These are phyloP conservation scores for Colletotrichum brevisporum DNA, from an alignment of 2,329 filamentous ascomycete genomes.

Conservation along the genomic window DNA sequence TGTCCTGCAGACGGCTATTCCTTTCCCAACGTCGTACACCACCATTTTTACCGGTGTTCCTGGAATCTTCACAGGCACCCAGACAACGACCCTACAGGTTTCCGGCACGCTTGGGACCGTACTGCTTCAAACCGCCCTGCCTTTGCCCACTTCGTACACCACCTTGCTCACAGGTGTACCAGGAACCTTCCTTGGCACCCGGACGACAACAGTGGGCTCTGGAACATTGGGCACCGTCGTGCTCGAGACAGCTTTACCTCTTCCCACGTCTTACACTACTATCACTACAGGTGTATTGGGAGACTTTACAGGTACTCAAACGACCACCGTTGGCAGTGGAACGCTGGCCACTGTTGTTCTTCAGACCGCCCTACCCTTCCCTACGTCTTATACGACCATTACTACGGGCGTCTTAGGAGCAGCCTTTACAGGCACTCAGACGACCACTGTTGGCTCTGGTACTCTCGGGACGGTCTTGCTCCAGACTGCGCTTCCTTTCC, in stretches of 20 bases:
- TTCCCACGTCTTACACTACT: conserved; percentile 7
- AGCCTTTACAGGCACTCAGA: conserved; percentile 15
- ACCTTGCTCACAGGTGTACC: background rate
- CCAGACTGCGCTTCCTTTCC: background rate
- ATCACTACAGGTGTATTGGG: background rate
- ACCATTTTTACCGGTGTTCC: conserved; percentile 11
- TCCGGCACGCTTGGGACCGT: conserved; percentile 2
- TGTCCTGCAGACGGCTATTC: conserved; percentile 9
- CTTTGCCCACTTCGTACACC: background rate
- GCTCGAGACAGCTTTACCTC: background rate
- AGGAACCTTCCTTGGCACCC: background rate
- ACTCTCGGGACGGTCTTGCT: conserved; percentile 1
- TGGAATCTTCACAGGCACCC: conserved; percentile 16
- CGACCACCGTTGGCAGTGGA: background rate
- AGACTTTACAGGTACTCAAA: background rate
- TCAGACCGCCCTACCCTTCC: conserved; percentile 15
- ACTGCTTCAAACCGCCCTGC: background rate
- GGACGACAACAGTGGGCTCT: background rate
- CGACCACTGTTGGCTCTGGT: conserved; percentile 1
- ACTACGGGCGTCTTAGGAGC: conserved; percentile 6
- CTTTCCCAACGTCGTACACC: conserved; percentile 23
- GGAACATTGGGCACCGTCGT: background rate
- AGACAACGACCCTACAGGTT: conserved; percentile 2
- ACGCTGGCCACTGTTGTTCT: conserved; percentile 7
- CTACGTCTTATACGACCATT: conserved; percentile 24